Evolutionary conservation across 371 early-diverging fungal species (phyloP), one percentile per base, ranked within the genome.

Genomic region (Rhizopus microsporus): DNA sequence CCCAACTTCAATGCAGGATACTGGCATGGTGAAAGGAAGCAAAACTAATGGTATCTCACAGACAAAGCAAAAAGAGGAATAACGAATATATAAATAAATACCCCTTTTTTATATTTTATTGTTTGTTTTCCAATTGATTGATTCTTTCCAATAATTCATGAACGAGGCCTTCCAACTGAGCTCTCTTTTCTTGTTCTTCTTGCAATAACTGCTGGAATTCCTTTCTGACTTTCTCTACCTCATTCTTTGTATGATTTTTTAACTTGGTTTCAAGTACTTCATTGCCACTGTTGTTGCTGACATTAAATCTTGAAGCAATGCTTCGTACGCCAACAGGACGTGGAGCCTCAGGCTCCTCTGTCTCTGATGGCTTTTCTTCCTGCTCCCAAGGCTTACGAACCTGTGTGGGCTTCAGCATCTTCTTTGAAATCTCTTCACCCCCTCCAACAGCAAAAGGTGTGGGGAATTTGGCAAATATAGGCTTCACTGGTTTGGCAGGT

Each of bases 391-490:
- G 68, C 9, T 74, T 72, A 37, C 75, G 78, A 7, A 51, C 37
- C 44, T 69, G 70, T 29, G 71, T 75, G 33, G 74, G 76, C 38
- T 71, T 73, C 40, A 74, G 69, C 12, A 74, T 68, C 8, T 65
- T 65, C 43, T 79, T 74, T 0, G 76, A 34, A 8, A 73, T 60
- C 10, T 71, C 64, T 32, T 67, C 72, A 9, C 68, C 74, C 5
- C 68, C 71, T 7, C 63, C 72, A 13, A 70, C 73, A 7, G 81
- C 82, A 74, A 85, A 83, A 2, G 85, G 85, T 4, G 85, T 85
- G 32, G 85, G 82, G 65, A 83, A 85, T 59, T 85, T 85, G 39
- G 76, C 74, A 67, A 85, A 85, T 40, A 85, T 82, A n/a, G 85
- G 85, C 46, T 85, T 85, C 31, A 81, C 60, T 0, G 85, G 85